Conservation (phyloP, 129 eudicot genomes). For the Glebionis coronaria region DNA sequence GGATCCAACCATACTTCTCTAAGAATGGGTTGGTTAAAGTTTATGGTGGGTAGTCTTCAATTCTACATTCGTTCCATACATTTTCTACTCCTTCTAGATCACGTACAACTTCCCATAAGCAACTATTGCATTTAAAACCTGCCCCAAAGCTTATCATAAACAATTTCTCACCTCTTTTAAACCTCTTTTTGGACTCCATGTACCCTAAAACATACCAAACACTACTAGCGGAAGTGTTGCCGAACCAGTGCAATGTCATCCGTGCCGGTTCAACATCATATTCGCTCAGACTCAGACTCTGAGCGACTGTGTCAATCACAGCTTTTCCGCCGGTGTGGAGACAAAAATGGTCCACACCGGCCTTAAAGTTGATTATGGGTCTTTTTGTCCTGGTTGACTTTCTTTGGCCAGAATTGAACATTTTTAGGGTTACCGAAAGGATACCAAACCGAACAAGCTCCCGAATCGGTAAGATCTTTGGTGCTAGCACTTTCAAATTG, state of each 20-base stretch:
- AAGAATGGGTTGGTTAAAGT: conserved; percentile 2
- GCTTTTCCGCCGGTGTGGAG: conserved; percentile 1
- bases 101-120: neutral
- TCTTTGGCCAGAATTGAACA: neutral
- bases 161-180: neutral
- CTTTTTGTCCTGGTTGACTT: neutral
- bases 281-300: neutral
- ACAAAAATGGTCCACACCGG: conserved; percentile 4
- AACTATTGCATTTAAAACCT: conserved; percentile 1
- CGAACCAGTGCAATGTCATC: neutral
- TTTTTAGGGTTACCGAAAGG: neutral
- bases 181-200: neutral
- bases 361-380: neutral
- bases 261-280: conserved; percentile 1
- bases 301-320: neutral
- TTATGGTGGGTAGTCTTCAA: neutral
- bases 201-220: conserved; percentile 3
- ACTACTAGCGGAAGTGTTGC: neutral
- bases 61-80: neutral
- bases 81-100: neutral
- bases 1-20: conserved; percentile 2
- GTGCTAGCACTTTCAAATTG: neutral
- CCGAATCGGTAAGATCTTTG: neutral
- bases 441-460: neutral
- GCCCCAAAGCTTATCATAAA: conserved; percentile 5